Conservation (phyloP, 768 basidiomycete species). For the Mycena galericulata region DNA sequence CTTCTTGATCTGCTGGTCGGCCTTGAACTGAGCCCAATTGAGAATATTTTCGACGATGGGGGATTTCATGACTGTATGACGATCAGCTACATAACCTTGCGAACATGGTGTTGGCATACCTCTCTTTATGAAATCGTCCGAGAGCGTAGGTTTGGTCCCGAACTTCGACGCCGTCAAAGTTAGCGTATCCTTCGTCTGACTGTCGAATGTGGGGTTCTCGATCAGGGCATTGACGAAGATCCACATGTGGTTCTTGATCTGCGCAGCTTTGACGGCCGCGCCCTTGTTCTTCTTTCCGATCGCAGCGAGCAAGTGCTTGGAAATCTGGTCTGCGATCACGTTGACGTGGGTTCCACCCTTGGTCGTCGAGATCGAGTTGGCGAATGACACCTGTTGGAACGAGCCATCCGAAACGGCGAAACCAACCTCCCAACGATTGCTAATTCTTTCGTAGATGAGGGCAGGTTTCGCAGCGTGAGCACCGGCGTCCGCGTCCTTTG, state of each 20-base stretch:
- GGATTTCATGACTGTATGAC: slow-evolving; percentile 80
- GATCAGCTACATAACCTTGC: neutral
- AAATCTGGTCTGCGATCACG: slow-evolving; percentile 87
- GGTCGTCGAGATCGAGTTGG: slow-evolving; percentile 95
- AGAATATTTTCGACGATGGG: slow-evolving; percentile 92
- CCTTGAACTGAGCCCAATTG: slow-evolving; percentile 97
- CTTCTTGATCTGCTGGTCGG: slow-evolving; percentile 95
- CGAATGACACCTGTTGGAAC: slow-evolving; percentile 96
- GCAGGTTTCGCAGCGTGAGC: slow-evolving; percentile 75
- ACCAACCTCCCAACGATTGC: slow-evolving; percentile 92
- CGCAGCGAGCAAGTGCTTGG: slow-evolving; percentile 82
- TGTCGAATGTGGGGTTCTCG: slow-evolving; percentile 98
- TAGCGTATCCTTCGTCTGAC: slow-evolving; percentile 97
- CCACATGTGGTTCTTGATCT: slow-evolving; percentile 99
- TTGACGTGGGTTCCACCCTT: slow-evolving; percentile 97
- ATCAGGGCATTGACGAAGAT: slow-evolving; percentile 96
- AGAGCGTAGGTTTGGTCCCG: slow-evolving; percentile 84
- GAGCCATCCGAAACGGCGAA: slow-evolving; percentile 94
- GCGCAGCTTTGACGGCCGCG: slow-evolving; percentile 91
- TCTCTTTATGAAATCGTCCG: slow-evolving; percentile 97
- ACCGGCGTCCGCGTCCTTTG: slow-evolving; percentile 81
- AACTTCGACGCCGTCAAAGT: slow-evolving; percentile 91
- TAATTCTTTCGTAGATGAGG: slow-evolving; percentile 84
- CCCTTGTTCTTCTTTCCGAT: slow-evolving; percentile 98
- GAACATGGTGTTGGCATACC: slow-evolving; percentile 58